Evolutionary conservation across 202 grass and related monocot genomes (phyloP), one percentile per base, ranked within the genome.

Genomic region (Musa balbisiana): DNA sequence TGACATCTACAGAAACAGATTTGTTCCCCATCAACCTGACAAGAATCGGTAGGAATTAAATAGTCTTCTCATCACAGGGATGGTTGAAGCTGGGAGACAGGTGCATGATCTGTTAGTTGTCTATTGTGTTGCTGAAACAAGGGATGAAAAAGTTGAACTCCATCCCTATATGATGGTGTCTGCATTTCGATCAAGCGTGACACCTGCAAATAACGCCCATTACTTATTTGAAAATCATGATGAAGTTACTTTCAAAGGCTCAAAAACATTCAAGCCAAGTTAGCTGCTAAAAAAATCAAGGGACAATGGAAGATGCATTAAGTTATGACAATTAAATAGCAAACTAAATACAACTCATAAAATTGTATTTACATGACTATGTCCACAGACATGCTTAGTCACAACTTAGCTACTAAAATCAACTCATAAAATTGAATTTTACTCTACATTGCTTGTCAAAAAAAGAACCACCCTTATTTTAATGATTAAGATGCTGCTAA

Each of bases 101-200:
- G 20, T 4, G 67, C 33, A 51, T 33, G 21, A 20, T 16, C 51
- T n/a, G 3, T 8, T 20, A 3, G 29, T 49, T 50, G 17, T 11
- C 14, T 51, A 11, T 51, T 17, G 33, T 52, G 17, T 20, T 51
- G 67, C 49, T 22, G 81, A 67, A 83, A 87, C 9, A 78, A 83
- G 11, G 79, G 82, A 75, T 86, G 94, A 19, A 85, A 49, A 58
- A 75, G 51, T 79, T 55, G 69, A 58, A 91, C 90, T 9, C 84
- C 67, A 49, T 91, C 86, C 25, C 93, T 60, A 76, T 93, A 98
- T 19, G 93, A 64, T 0, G 88, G 82, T 20, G 86, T 91, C 79
- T 98, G 94, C 88, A 98, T 98, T 72, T 98, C 90, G 17, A 93
- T 82, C 51, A 98, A 84, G 75, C 94, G 91, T 9, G 90, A 93